phyloP scores from a whole-genome alignment of 768 basidiomycete genomes.

The Boletales sp. region DNA sequence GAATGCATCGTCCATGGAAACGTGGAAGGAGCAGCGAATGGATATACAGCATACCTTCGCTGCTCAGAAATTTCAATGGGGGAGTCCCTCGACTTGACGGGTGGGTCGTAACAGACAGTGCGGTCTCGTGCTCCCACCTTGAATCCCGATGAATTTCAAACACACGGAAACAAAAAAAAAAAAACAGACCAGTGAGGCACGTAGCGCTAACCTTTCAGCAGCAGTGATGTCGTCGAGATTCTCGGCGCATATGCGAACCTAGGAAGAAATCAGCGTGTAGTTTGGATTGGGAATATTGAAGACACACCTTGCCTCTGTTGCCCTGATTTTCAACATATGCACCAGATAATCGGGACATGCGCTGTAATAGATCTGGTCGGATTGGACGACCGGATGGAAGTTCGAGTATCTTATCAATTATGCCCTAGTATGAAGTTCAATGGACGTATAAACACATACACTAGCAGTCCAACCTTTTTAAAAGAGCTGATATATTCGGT shows the following conservation, averaged over 20 bases:
- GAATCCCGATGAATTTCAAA: not conserved
- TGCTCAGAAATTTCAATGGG: conserved; percentile 30
- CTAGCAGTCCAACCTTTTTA: conserved; percentile 39
- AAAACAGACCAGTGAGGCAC: conserved; percentile 45
- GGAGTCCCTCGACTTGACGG: conserved; percentile 20
- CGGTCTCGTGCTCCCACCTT: conserved; percentile 13
- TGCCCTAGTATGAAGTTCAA: conserved; percentile 12
- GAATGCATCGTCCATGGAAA: conserved; percentile 46
- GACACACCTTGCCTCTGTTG: conserved; percentile 38
- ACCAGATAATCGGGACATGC: conserved; percentile 64
- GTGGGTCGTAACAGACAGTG: conserved; percentile 32
- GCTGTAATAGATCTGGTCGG: conserved; percentile 46
- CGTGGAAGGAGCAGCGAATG: conserved; percentile 51
- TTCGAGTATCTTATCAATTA: conserved; percentile 33
- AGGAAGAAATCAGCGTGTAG: not conserved
- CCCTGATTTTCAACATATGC: conserved; percentile 58
- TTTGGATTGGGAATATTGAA: not conserved
- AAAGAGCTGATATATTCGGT: conserved; percentile 43
- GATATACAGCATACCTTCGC: conserved; percentile 59
- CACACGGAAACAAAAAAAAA: conserved; percentile 6
- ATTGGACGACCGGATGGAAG: conserved; percentile 47
- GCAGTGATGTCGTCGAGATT: conserved; percentile 34
- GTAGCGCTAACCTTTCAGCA: conserved; percentile 52
- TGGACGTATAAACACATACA: not conserved
- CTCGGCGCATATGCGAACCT: conserved; percentile 59